Conservation (phyloP, 2,329 filamentous ascomycete species). For the Mycocentrospora acerina region DNA sequence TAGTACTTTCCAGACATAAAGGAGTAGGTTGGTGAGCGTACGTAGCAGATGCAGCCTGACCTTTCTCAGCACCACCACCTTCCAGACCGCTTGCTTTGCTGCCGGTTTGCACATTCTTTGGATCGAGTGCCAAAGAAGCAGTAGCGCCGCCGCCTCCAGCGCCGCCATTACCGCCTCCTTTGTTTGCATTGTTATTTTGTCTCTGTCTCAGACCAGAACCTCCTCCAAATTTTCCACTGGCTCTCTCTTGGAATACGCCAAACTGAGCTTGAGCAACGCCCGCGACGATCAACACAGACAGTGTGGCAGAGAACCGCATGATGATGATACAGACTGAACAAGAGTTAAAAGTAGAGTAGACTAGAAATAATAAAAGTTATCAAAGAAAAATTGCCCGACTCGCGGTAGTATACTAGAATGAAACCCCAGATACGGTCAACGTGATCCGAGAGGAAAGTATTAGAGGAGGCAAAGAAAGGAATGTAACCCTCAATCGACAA, state of each 20-base stretch:
- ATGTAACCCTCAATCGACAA: constrained; percentile 42
- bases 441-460: constrained; percentile 40
- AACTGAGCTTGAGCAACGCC: constrained; percentile 39
- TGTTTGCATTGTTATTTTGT: constrained; percentile 19
- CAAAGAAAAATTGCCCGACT: constrained; percentile 33
- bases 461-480: constrained; percentile 42
- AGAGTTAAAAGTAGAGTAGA: constrained; percentile 20
- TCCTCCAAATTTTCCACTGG: too few species aligned
- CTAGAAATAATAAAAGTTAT: constrained; percentile 26
- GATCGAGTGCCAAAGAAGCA: constrained; percentile 33
- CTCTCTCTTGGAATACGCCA: constrained; percentile 8
- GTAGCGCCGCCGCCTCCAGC: constrained; percentile 16
- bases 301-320: constrained; percentile 40
- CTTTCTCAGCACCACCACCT: constrained; percentile 36
- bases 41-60: constrained; percentile 51
- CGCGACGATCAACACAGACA: constrained; percentile 37
- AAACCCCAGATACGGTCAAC: constrained; percentile 47
- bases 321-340: constrained; percentile 12
- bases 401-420: constrained; percentile 40
- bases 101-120: constrained; percentile 46
- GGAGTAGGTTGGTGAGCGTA: constrained; percentile 23
- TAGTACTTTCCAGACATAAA: constrained; percentile 1
- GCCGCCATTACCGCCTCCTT: constrained; percentile 17
- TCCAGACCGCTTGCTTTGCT: constrained; percentile 46
- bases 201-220: constrained; percentile 10